phyloP scores from a whole-genome alignment of 495 filamentous ascomycete genomes.

The Xylaria nigripes region DNA sequence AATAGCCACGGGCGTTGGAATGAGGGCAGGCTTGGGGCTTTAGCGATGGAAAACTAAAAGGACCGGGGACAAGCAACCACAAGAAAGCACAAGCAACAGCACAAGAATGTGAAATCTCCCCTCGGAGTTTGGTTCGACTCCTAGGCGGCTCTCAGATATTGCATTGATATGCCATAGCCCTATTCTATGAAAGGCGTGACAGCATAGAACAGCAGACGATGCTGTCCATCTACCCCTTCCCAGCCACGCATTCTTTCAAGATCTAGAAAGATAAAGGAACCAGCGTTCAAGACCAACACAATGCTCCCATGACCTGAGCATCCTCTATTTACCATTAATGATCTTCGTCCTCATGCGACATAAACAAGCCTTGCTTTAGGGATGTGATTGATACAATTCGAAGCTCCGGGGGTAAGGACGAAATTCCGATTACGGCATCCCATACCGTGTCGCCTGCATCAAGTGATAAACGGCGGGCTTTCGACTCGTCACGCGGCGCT shows the following conservation, averaged over 20 bases:
- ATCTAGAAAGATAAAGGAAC: background rate
- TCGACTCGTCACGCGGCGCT: background rate
- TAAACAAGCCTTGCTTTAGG: background rate
- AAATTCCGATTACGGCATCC: background rate
- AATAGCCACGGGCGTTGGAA: background rate
- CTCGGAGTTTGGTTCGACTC: background rate
- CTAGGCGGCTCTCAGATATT: background rate
- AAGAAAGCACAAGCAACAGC: background rate
- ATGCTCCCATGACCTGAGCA: background rate
- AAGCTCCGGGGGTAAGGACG: background rate
- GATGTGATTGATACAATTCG: background rate
- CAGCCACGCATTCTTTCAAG: background rate
- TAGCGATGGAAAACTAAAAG: background rate
- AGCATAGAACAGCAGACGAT: background rate
- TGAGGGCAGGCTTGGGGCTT: background rate
- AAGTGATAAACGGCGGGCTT: background rate
- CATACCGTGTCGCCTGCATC: background rate
- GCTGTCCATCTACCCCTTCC: background rate
- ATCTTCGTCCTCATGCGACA: background rate
- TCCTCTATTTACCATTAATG: background rate
- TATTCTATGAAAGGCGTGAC: background rate
- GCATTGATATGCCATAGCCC: background rate
- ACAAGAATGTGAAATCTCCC: background rate
- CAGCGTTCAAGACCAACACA: background rate
- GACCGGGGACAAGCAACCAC: background rate